Evolutionary conservation across 2,329 filamentous ascomycete species (phyloP), one percentile per base, ranked within the genome.

Genomic region (Myriosclerotinia curreyana): DNA sequence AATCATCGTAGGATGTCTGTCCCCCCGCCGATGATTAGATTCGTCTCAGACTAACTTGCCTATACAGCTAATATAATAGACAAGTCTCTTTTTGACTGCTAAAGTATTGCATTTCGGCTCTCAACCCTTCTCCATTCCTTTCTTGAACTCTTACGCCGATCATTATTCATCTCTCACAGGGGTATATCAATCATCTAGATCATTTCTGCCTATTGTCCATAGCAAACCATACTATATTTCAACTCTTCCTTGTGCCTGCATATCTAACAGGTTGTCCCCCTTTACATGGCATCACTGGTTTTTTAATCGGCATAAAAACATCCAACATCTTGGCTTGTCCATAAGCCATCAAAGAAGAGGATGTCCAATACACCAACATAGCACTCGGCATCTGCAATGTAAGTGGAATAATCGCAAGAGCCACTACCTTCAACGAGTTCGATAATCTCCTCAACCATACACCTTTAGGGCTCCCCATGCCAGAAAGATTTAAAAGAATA

Each of bases 351-450:
- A 75, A 72, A 36, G 75, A 76, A 65, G 78, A 81, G 5, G 75
- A 77, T 40, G 81, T 78, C 81, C 81, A 83, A 68, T 82, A 83
- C 8, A 82, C 68, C 70, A 82, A 69, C 65, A 82, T 73, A 0
- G 77, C 80, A 36, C 72, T 71, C 6, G 81, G 81, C 66, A 81
- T 72, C 44, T 77, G 70, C 34, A 76, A 66, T 64, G 74, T 72
- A 40, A 74, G 56, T 5, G 76, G 76, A 5, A 76, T 79, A 59
- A 79, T 69, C 48, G 75, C 73, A 38, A 81, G 64, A 3, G 77
- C 76, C n/a, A 79, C 65, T 9, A 75, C 52, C 60, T 77, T 75
- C 5, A 80, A 64, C 14, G 72, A 66, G 3, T 70, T 64, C 31
- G 71, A 74, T 6, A 74, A 34, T 17, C 70, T 65, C 15, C 70